These are phyloP conservation scores for Venturiaceae sp. DNA, from an alignment of 2,329 filamentous ascomycete genomes.

Conservation along the genomic window DNA sequence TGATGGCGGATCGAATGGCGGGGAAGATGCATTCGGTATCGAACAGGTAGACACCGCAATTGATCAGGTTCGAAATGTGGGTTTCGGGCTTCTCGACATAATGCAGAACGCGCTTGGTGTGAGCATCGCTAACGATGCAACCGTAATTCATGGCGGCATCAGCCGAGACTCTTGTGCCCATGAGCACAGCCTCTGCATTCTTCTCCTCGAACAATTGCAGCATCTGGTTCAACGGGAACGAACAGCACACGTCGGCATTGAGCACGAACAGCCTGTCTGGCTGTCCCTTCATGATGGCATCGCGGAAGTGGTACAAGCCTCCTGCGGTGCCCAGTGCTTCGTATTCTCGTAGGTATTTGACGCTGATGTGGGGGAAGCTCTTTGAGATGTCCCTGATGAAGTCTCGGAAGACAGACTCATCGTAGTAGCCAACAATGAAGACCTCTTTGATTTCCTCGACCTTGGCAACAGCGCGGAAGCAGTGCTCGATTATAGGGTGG, in stretches of 20 bases:
- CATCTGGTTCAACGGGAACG: constrained; percentile 94
- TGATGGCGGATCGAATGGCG: constrained; percentile 87
- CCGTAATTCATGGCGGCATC: constrained; percentile 94
- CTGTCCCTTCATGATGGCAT: constrained; percentile 92
- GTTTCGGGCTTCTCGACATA: constrained; percentile 99
- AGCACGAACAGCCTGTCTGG: constrained; percentile 95
- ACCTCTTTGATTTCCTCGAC: constrained; percentile 92
- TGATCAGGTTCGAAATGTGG: constrained; percentile 96
- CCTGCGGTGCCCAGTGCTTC: constrained; percentile 91
- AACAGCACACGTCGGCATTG: constrained; percentile 98
- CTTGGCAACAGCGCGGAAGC: constrained; percentile 82
- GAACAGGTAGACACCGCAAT: constrained; percentile 98
- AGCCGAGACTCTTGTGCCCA: constrained; percentile 77
- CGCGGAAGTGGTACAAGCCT: constrained; percentile 97
- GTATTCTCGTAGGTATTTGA: constrained; percentile 97
- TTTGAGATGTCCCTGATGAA: constrained; percentile 88
- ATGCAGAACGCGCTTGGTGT: constrained; percentile 91
- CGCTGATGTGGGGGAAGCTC: constrained; percentile 78
- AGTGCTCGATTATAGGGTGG: constrained; percentile 97
- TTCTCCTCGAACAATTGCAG: constrained; percentile 87
- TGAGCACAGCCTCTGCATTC: constrained; percentile 91
- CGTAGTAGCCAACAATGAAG: constrained; percentile 97
- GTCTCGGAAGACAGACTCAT: constrained; percentile 92
- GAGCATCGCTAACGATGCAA: constrained; percentile 89
- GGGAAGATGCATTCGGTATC: constrained; percentile 93